A percentile compares a stretch with the other conserved stretches of the same genome.
These are phyloP conservation scores for Ilyonectria mors-panacis DNA, from an alignment of 2,329 filamentous ascomycete genomes.

Conservation along the genomic window DNA sequence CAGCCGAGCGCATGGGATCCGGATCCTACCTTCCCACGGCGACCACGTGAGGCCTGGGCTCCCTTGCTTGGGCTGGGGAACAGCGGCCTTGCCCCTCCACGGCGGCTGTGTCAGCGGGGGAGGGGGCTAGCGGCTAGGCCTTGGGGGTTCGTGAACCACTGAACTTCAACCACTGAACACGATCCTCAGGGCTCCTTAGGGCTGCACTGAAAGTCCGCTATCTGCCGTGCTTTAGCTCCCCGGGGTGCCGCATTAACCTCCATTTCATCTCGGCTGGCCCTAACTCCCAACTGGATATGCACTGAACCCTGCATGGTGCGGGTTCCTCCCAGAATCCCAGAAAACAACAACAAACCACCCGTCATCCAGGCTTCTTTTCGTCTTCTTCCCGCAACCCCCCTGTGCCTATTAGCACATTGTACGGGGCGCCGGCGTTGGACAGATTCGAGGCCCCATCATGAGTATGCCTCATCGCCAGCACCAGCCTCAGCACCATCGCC, in stretches of 20 bases:
- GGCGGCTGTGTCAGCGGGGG: too few relatives aligned
- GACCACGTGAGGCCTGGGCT: too few relatives aligned
- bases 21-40: too few relatives aligned
- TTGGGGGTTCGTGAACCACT: too few relatives aligned
- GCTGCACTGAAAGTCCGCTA: not conserved
- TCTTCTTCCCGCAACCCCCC: not conserved
- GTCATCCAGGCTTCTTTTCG: slow-evolving; percentile 5
- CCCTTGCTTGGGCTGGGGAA: too few relatives aligned
- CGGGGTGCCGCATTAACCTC: not conserved
- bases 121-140: too few relatives aligned
- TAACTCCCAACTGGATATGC: not conserved
- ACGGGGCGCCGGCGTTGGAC: slow-evolving; percentile 12
- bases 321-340: slow-evolving; percentile 11
- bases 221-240: not conserved
- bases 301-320: slow-evolving; percentile 17
- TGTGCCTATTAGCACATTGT: slow-evolving; percentile 14
- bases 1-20: too few relatives aligned
- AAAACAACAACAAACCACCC: slow-evolving; percentile 22
- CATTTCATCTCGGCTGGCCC: slow-evolving; percentile 2
- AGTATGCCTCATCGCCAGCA: slow-evolving; percentile 5
- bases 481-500: too few relatives aligned
- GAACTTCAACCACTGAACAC: not conserved
- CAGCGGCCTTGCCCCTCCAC: too few relatives aligned
- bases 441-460: slow-evolving; percentile 10
- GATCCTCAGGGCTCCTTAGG: not conserved